Evolutionary conservation across 108 stramenopile genomes (phyloP).

Genomic region (Skeletonema tropicum): DNA sequence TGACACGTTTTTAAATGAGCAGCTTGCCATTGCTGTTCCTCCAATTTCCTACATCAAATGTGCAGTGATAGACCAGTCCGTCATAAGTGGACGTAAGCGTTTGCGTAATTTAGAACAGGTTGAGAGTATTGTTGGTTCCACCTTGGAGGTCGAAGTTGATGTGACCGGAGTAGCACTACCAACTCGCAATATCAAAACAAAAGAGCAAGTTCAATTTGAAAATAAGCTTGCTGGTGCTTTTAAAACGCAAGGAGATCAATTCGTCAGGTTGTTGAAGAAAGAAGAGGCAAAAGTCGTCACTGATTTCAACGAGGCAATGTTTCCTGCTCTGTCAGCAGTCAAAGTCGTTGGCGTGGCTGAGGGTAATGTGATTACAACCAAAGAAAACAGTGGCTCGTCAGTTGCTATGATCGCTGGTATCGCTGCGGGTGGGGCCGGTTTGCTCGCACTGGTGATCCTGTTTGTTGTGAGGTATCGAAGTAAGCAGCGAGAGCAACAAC

Average conservation of each 20-base stretch:
- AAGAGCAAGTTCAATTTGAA: conserved; percentile 1
- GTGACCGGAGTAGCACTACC: not conserved
- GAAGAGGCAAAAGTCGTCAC: not conserved
- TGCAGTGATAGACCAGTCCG: conserved; percentile 10
- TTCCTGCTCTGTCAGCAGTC: not conserved
- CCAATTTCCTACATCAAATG: conserved; percentile 29
- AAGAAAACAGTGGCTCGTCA: not conserved
- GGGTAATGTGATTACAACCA: not conserved
- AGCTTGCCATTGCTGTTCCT: conserved; percentile 29
- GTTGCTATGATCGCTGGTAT: not conserved
- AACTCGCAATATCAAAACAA: not conserved
- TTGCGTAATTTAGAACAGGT: not conserved
- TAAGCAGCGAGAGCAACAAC: not conserved
- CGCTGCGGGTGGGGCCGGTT: not conserved
- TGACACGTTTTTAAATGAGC: conserved; percentile 10
- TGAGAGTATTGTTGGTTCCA: not conserved
- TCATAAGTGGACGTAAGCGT: conserved; percentile 2
- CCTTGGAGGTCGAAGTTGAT: not conserved
- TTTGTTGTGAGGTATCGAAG: not conserved
- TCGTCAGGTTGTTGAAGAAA: not conserved
- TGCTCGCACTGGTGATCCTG: not conserved
- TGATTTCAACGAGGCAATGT: not conserved
- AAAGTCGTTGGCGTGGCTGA: not conserved
- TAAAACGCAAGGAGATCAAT: not conserved
- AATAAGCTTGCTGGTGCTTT: not conserved